phyloP scores from a whole-genome alignment of 2,329 filamentous ascomycete species.

The Chaetomiaceae sp. region DNA sequence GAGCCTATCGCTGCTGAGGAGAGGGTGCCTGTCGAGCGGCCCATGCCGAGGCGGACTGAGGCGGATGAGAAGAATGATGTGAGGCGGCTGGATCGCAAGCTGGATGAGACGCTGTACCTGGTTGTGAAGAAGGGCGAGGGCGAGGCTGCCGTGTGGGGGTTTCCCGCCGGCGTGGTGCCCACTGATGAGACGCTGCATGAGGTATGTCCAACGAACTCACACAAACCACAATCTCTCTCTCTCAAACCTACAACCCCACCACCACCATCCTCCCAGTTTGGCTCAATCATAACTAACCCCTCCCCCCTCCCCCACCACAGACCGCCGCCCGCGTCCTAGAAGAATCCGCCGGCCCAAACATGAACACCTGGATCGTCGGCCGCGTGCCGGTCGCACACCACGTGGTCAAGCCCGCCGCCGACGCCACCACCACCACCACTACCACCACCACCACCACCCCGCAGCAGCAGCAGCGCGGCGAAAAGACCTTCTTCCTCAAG shows the following conservation, averaged over 20 bases:
- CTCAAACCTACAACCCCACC: too few relatives aligned
- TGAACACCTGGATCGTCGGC: conserved; percentile 98
- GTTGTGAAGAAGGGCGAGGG: conserved; percentile 59
- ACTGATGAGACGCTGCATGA: conserved; percentile 73
- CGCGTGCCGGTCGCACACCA: conserved; percentile 83
- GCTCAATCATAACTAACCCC: too few relatives aligned
- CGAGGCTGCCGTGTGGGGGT: conserved; percentile 69
- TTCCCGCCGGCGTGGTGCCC: conserved; percentile 67
- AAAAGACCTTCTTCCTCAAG: conserved; percentile 96
- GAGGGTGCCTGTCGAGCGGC: conserved; percentile 64
- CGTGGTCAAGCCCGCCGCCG: conserved; percentile 48
- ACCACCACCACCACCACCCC: too few relatives aligned
- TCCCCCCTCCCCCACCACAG: too few relatives aligned
- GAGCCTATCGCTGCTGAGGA: conserved; percentile 55
- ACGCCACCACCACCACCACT: conserved; percentile 35
- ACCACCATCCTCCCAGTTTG: too few relatives aligned
- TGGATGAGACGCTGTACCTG: conserved; percentile 82
- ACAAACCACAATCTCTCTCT: too few relatives aligned
- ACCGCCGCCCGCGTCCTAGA: conserved; percentile 74
- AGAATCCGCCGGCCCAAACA: conserved; percentile 78
- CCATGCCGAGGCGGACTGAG: conserved; percentile 65
- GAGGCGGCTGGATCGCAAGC: conserved; percentile 69
- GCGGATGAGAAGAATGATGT: conserved; percentile 73
- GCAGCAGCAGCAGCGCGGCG: conserved; percentile 57
- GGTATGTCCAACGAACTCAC: too few relatives aligned